Conservation (phyloP, 441 rosid genomes). For the Theobroma grandiflorum region DNA sequence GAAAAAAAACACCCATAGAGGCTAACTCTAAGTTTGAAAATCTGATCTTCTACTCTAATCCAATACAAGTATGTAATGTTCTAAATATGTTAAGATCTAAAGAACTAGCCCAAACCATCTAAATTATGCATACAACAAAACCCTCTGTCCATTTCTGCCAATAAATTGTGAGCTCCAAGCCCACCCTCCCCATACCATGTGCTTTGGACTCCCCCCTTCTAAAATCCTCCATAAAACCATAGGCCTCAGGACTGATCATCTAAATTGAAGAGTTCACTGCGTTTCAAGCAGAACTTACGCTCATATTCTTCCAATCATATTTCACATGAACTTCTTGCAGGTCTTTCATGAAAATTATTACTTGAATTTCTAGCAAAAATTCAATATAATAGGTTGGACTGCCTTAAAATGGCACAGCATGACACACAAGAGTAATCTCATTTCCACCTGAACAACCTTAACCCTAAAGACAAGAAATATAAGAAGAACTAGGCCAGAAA, state of each 20-base stretch:
- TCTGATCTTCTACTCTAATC: not conserved
- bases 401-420: slow-evolving; percentile 10
- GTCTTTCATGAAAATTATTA: slow-evolving; percentile 7
- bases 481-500: not conserved
- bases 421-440: not conserved
- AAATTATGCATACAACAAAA: not conserved
- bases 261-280: not conserved
- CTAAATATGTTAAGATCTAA: not conserved
- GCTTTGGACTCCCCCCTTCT: not conserved
- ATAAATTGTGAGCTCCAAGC: not conserved
- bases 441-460: not conserved
- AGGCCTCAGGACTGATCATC: not conserved
- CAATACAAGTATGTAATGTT: not conserved
- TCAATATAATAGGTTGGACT: not conserved
- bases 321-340: not conserved
- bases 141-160: not conserved
- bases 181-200: not conserved
- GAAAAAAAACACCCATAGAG: not conserved
- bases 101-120: not conserved
- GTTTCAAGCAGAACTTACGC: not conserved
- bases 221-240: not conserved
- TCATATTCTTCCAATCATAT: not conserved
- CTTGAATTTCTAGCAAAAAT: not conserved
- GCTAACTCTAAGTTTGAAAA: not conserved
- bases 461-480: not conserved